Conservation (phyloP, 2,329 filamentous ascomycete species). For the Didymella glomerata region DNA sequence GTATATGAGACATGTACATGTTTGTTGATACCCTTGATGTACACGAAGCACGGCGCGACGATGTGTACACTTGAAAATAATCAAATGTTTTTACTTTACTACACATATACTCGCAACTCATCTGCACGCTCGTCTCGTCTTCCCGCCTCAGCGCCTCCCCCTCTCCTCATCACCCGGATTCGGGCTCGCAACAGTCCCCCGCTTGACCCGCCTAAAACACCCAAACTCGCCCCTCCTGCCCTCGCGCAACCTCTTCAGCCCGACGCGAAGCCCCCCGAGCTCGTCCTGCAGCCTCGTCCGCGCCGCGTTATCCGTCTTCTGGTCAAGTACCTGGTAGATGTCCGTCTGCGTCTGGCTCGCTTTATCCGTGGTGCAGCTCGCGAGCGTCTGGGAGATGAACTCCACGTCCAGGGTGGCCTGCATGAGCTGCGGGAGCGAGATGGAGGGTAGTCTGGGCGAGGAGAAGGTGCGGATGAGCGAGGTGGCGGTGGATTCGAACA, state of each 20-base stretch:
- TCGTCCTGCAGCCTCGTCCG: conserved; percentile 82
- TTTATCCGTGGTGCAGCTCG: conserved; percentile 84
- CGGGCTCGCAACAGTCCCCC: conserved; percentile 21
- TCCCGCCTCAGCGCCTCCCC: background rate
- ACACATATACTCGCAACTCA: too few species aligned
- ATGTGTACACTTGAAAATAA: too few species aligned
- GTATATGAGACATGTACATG: too few species aligned
- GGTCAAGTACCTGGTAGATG: conserved; percentile 91
- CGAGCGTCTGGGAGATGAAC: conserved; percentile 93
- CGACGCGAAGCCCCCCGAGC: conserved; percentile 85
- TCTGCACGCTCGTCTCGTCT: too few species aligned
- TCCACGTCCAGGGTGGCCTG: conserved; percentile 98
- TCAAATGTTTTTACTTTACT: too few species aligned
- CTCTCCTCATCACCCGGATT: conserved; percentile 4
- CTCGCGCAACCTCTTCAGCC: conserved; percentile 71
- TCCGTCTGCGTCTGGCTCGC: conserved; percentile 84
- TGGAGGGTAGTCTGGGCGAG: conserved; percentile 63
- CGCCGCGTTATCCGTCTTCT: conserved; percentile 86
- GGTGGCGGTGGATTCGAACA: conserved; percentile 81
- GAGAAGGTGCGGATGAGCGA: conserved; percentile 83
- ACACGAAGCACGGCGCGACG: too few species aligned
- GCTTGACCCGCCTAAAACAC: conserved; percentile 47
- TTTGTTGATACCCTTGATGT: conserved; percentile 9
- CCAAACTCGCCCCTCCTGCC: conserved; percentile 50
- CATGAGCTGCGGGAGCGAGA: conserved; percentile 84